Evolutionary conservation across 1,139 yeast genomes (phyloP).

Genomic region (Yamadazyma triangularis): DNA sequence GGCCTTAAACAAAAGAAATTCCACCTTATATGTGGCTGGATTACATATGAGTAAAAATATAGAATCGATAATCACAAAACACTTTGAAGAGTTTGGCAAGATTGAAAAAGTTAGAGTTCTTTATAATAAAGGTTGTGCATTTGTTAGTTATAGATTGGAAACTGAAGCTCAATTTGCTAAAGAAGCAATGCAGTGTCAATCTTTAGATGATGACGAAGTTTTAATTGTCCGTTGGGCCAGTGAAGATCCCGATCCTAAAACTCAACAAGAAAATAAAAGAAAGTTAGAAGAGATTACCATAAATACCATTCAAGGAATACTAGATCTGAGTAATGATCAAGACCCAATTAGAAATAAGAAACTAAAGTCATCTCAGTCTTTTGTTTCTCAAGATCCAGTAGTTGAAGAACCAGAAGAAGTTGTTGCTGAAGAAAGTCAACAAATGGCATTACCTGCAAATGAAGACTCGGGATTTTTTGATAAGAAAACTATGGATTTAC

Average conservation of each 20-base stretch:
- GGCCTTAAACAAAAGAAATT: slow-evolving; percentile 62
- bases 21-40: slow-evolving; percentile 78
- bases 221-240: slow-evolving; percentile 83
- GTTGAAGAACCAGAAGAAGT: too few relatives aligned
- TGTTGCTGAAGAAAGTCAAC: too few relatives aligned
- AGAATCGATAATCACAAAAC: slow-evolving; percentile 33
- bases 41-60: slow-evolving; percentile 31
- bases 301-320: slow-evolving; percentile 27
- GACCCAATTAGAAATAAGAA: too few relatives aligned
- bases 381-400: too few relatives aligned
- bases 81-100: slow-evolving; percentile 73
- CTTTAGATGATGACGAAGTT: slow-evolving; percentile 59
- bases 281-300: slow-evolving; percentile 31
- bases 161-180: slow-evolving; percentile 87
- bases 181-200: slow-evolving; percentile 87
- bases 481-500: slow-evolving; percentile 6
- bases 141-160: slow-evolving; percentile 67
- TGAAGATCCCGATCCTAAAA: slow-evolving; percentile 78
- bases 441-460: too few relatives aligned
- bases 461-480: slow-evolving; percentile 1
- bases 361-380: too few relatives aligned
- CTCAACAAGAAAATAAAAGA: slow-evolving; percentile 48
- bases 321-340: too few relatives aligned
- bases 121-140: slow-evolving; percentile 66
- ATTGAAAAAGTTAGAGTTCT: slow-evolving; percentile 67